phyloP scores from a whole-genome alignment of 495 filamentous ascomycete genomes.

The Penicillium chermesinum region DNA sequence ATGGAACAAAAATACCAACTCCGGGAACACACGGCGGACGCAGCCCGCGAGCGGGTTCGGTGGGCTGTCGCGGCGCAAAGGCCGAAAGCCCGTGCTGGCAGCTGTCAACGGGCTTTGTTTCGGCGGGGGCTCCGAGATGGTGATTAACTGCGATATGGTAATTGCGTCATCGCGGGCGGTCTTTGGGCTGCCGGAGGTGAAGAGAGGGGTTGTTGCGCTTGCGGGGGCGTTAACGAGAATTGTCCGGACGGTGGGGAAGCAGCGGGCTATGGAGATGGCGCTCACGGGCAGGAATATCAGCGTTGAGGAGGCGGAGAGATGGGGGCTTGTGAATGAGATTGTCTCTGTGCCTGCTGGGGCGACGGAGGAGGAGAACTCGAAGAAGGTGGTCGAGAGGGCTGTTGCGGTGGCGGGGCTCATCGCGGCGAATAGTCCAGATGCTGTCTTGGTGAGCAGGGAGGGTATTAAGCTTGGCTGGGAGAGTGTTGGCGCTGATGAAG shows the following conservation, averaged over 20 bases:
- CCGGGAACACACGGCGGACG: conserved; percentile 5
- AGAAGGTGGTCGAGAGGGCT: conserved; percentile 45
- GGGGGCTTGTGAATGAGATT: conserved; percentile 70
- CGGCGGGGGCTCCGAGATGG: conserved; percentile 74
- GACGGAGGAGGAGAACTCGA: conserved; percentile 32
- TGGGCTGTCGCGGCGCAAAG: conserved; percentile 42
- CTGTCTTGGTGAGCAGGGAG: conserved; percentile 62
- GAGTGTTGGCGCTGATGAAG: conserved; percentile 60
- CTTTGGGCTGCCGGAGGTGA: conserved; percentile 67
- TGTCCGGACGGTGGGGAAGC: conserved; percentile 58
- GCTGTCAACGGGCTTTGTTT: conserved; percentile 69
- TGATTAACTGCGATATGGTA: conserved; percentile 67
- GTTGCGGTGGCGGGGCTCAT: conserved; percentile 44
- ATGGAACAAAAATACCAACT: conserved; percentile 30
- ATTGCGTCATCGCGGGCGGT: conserved; percentile 49
- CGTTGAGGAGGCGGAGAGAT: conserved; percentile 55
- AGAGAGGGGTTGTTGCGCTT: conserved; percentile 64
- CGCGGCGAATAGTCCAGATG: conserved; percentile 63
- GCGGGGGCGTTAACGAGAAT: conserved; percentile 70
- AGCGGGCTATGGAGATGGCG: conserved; percentile 72
- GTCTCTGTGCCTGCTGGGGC: conserved; percentile 32
- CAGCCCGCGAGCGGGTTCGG: conserved; percentile 32
- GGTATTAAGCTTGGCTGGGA: conserved; percentile 71
- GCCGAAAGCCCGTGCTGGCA: conserved; percentile 60
- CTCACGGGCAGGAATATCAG: conserved; percentile 57